phyloP scores from a whole-genome alignment of 2,329 filamentous ascomycete species.

The Clonostachys solani region DNA sequence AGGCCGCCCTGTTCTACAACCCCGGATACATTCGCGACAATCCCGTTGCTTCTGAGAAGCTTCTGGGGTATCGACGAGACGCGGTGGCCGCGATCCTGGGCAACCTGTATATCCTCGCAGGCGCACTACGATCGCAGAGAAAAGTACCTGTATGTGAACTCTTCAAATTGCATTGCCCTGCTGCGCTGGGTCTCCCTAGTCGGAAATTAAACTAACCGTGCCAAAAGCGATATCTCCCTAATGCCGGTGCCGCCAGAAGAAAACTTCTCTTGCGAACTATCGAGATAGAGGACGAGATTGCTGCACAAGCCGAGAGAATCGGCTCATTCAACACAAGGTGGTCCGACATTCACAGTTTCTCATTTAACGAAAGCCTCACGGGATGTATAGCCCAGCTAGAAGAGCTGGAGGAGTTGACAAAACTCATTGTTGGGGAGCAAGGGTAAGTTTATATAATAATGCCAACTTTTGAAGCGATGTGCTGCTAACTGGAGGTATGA shows the following conservation, averaged over 20 bases:
- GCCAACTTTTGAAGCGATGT: not conserved
- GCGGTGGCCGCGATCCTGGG: conserved; percentile 53
- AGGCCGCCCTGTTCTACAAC: conserved; percentile 54
- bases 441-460: conserved; percentile 23
- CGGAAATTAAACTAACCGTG: conserved; percentile 1
- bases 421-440: conserved; percentile 53
- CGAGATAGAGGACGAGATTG: conserved; percentile 30
- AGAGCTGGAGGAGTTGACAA: conserved; percentile 50
- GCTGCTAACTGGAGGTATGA: not conserved
- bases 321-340: conserved; percentile 26
- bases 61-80: conserved; percentile 48
- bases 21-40: conserved; percentile 46
- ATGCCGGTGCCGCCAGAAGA: conserved; percentile 47
- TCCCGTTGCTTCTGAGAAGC: conserved; percentile 38
- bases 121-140: conserved; percentile 43
- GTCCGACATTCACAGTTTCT: conserved; percentile 53
- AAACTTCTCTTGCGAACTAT: conserved; percentile 43
- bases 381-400: conserved; percentile 51
- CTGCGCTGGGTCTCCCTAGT: not conserved
- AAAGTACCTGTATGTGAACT: conserved; percentile 38
- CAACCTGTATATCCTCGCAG: conserved; percentile 54
- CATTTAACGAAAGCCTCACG: conserved; percentile 47
- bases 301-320: not conserved
- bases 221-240: conserved; percentile 45
- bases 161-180: not conserved